Percentiles rank a stretch among this genome's conserved stretches.
phyloP scores from a whole-genome alignment of 225 moss, liverwort and hornwort species.

The Physcomitrellopsis africana region DNA sequence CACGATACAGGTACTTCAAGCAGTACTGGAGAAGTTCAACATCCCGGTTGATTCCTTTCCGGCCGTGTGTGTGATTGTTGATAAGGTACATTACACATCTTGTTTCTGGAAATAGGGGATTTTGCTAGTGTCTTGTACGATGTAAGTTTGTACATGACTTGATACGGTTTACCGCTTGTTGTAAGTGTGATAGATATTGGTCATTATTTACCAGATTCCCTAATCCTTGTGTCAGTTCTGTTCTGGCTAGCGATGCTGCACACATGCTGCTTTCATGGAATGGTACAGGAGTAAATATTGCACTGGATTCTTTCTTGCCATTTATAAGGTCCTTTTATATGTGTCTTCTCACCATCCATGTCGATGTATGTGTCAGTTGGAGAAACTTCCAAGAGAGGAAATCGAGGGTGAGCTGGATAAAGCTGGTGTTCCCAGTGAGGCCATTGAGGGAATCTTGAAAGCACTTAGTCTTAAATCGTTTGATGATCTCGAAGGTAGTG shows the following conservation, averaged over 20 bases:
- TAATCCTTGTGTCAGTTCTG: neutral
- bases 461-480: slow-evolving; percentile 74
- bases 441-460: slow-evolving; percentile 77
- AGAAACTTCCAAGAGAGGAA: slow-evolving; percentile 73
- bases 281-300: no score
- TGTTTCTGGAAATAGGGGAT: neutral
- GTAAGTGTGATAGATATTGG: neutral
- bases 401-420: slow-evolving; percentile 74
- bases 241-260: no score
- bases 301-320: no score
- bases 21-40: slow-evolving; percentile 64
- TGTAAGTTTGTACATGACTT: neutral
- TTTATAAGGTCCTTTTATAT: neutral
- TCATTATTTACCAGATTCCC: neutral
- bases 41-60: slow-evolving; percentile 77
- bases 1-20: slow-evolving; percentile 79
- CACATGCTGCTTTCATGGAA: no score
- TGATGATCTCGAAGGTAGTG: slow-evolving; percentile 79
- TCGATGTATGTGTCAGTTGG: slow-evolving; percentile 57
- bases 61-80: slow-evolving; percentile 90
- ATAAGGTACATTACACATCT: slow-evolving; percentile 61
- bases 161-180: neutral
- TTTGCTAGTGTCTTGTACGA: slow-evolving; percentile 13
- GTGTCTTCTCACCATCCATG: slow-evolving; percentile 7
- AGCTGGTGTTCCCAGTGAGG: slow-evolving; percentile 61